Conservation (phyloP, 2,329 filamentous ascomycete species). For the Alternaria longipes region DNA sequence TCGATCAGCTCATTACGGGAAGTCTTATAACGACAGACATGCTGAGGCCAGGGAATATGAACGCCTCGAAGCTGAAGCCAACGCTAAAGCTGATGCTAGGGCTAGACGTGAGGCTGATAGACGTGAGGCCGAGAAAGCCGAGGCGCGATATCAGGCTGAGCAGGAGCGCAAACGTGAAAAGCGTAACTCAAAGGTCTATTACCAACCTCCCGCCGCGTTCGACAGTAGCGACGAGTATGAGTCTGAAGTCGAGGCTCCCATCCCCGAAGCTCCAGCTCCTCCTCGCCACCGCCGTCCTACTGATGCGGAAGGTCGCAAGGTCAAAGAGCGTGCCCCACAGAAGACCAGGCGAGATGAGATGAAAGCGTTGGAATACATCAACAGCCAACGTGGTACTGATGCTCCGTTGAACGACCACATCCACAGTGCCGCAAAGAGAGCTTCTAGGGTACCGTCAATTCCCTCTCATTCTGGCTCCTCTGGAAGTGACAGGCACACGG, state of each 20-base stretch:
- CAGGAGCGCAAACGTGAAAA: conserved; percentile 25
- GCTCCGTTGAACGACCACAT: conserved; percentile 39
- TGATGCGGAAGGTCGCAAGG: conserved; percentile 29
- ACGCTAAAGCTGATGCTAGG: conserved; percentile 2
- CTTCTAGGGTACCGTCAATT: conserved; percentile 37
- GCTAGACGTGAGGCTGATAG: conserved; percentile 2
- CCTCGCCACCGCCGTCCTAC: conserved; percentile 37
- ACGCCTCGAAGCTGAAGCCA: not conserved
- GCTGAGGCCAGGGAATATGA: conserved; percentile 1
- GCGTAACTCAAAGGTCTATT: conserved; percentile 25
- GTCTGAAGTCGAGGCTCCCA: conserved; percentile 2
- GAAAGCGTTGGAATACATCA: conserved; percentile 45
- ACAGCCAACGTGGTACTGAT: conserved; percentile 37
- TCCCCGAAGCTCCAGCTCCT: conserved; percentile 14
- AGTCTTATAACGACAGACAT: conserved; percentile 15
- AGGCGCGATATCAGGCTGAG: conserved; percentile 15
- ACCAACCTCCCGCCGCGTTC: conserved; percentile 21
- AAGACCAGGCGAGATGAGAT: conserved; percentile 27
- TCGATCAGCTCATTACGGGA: conserved; percentile 42
- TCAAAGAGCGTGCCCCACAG: conserved; percentile 26
- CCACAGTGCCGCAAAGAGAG: conserved; percentile 41
- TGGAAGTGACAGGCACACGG: conserved; percentile 40
- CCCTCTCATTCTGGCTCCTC: conserved; percentile 43
- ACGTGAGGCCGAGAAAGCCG: not conserved
- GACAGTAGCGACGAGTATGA: conserved; percentile 25